These are phyloP conservation scores for Mycena leptocephala DNA, from an alignment of 768 basidiomycete species.

Conservation along the genomic window DNA sequence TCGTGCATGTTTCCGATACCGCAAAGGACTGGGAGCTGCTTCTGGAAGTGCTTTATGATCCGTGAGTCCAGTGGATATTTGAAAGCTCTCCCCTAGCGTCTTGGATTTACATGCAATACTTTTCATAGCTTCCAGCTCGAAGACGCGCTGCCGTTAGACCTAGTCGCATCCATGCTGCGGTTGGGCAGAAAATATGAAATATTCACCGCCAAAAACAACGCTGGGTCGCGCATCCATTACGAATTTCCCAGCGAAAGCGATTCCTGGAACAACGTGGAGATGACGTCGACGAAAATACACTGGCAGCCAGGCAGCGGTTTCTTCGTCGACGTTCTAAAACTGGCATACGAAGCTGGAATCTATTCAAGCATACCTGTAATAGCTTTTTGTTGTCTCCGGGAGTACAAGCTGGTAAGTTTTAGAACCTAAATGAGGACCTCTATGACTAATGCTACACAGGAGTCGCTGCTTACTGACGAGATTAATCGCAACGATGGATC, in stretches of 20 bases:
- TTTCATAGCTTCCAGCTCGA: neutral
- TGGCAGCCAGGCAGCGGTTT: neutral
- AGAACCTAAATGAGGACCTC: no score
- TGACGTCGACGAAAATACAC: neutral
- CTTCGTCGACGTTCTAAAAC: neutral
- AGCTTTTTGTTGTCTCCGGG: neutral
- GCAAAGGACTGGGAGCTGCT: constrained; percentile 26
- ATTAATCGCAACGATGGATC: neutral
- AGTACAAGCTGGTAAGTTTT: neutral
- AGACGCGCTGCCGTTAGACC: neutral
- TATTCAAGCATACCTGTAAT: neutral
- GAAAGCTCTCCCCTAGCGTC: neutral
- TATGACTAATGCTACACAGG: no score
- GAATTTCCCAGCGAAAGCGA: constrained; percentile 2
- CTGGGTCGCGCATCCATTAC: neutral
- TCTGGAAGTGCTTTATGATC: constrained; percentile 10
- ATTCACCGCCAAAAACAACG: neutral
- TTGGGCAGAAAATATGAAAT: constrained; percentile 30
- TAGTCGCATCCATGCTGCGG: constrained; percentile 10
- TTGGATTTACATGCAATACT: neutral
- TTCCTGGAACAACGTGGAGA: neutral
- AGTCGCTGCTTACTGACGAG: neutral
- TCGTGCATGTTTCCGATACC: constrained; percentile 5
- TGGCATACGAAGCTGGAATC: constrained; percentile 5
- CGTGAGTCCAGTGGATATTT: neutral